phyloP scores from a whole-genome alignment of 148 eudicot genomes.

The Agrostemma githago region DNA sequence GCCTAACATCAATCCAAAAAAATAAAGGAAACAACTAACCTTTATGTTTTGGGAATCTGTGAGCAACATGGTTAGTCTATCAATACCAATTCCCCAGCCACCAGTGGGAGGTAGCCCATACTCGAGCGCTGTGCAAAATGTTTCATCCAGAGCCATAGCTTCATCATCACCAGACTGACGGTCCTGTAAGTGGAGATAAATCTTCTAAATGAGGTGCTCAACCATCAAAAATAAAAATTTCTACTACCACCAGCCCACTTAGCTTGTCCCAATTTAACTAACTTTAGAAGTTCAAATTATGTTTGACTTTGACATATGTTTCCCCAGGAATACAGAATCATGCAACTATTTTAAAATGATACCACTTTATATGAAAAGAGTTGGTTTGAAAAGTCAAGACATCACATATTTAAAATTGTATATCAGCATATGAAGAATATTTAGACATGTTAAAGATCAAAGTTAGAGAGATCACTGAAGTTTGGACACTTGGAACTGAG shows the following conservation, averaged over 20 bases:
- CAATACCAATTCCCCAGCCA: conserved; percentile 94
- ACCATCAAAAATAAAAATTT: background rate
- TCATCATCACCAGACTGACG: conserved; percentile 95
- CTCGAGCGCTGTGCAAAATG: conserved; percentile 84
- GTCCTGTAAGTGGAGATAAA: conserved; percentile 46
- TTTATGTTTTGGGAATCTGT: conserved; percentile 93
- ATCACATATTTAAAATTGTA: too few species aligned
- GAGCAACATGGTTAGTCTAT: conserved; percentile 75
- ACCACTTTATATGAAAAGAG: background rate
- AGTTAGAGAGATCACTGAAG: background rate
- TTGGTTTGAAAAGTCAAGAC: background rate
- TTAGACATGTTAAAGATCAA: background rate
- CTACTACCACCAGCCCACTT: background rate
- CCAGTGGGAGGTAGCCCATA: conserved; percentile 94
- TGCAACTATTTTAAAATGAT: background rate
- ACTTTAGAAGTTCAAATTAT: background rate
- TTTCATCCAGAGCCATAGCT: conserved; percentile 96
- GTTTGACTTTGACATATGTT: too few species aligned
- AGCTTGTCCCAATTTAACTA: background rate
- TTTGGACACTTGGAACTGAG: background rate
- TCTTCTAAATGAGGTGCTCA: background rate
- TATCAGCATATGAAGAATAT: too few species aligned
- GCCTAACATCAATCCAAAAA: background rate
- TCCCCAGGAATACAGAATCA: background rate
- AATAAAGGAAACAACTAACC: conserved; percentile 35